phyloP scores from a whole-genome alignment of 2,329 filamentous ascomycete genomes.

The Trichoderma sp. region DNA sequence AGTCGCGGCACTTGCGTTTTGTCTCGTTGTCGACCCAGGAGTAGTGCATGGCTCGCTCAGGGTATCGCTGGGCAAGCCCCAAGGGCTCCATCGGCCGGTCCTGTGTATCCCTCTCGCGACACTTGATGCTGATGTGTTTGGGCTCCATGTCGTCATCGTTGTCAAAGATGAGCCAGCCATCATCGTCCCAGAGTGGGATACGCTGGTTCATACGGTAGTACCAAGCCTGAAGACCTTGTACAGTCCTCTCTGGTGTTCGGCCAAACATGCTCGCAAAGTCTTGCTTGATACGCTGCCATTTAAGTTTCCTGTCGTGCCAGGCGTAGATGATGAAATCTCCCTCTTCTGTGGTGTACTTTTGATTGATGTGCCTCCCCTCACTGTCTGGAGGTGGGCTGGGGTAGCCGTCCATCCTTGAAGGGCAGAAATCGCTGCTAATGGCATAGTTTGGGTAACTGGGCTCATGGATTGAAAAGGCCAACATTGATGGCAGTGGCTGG shows the following conservation, averaged over 20 bases:
- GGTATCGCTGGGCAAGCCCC: conserved; percentile 46
- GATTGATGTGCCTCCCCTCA: conserved; percentile 44
- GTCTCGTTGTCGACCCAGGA: conserved; percentile 45
- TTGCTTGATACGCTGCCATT: conserved; percentile 44
- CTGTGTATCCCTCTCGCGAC: conserved; percentile 41
- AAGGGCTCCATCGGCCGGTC: conserved; percentile 41
- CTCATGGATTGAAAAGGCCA: conserved; percentile 26
- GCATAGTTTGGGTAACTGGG: conserved; percentile 28
- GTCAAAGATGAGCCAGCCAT: conserved; percentile 45
- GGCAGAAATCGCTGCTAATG: conserved; percentile 28
- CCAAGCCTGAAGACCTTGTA: conserved; percentile 46
- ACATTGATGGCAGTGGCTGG: conserved; percentile 30
- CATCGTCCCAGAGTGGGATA: conserved; percentile 43
- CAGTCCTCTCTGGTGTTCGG: conserved; percentile 40
- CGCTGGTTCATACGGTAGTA: conserved; percentile 47
- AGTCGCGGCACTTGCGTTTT: conserved; percentile 40
- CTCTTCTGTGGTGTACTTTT: conserved; percentile 47
- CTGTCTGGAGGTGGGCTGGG: conserved; percentile 40
- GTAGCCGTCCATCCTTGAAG: conserved; percentile 33
- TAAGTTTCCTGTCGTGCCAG: conserved; percentile 47
- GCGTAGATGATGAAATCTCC: conserved; percentile 48
- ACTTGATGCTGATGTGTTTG: conserved; percentile 41
- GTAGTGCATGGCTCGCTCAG: conserved; percentile 49
- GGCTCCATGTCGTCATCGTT: conserved; percentile 43
- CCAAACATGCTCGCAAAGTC: conserved; percentile 43